These are phyloP conservation scores for Parmales sp. DNA, from an alignment of 108 stramenopile species.

Conservation along the genomic window DNA sequence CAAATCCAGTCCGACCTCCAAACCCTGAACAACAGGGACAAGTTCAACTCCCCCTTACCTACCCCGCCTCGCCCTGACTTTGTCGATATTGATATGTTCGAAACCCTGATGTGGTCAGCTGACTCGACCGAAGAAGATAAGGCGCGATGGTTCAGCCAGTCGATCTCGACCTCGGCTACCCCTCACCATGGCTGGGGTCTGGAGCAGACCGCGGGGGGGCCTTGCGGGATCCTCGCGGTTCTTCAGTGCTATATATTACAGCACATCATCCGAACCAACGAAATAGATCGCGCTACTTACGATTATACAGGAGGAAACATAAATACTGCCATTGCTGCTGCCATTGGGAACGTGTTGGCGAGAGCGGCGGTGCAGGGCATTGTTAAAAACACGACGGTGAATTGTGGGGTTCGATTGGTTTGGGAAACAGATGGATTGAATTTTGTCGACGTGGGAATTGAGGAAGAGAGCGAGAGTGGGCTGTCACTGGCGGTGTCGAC, in stretches of 20 bases:
- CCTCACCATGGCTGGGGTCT: slow-evolving; percentile 48
- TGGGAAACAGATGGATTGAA: background rate
- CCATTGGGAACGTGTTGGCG: background rate
- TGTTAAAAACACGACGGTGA: background rate
- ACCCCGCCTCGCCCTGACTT: background rate
- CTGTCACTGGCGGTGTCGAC: too few relatives aligned
- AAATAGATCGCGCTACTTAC: background rate
- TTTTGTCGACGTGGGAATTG: too few relatives aligned
- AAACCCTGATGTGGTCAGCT: background rate
- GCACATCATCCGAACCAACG: background rate
- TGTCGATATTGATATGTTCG: background rate
- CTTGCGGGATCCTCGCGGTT: slow-evolving; percentile 74
- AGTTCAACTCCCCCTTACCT: background rate
- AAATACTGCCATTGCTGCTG: background rate
- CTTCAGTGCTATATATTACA: slow-evolving; percentile 66
- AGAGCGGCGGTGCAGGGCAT: background rate
- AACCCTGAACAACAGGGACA: too few relatives aligned
- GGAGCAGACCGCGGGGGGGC: slow-evolving; percentile 71
- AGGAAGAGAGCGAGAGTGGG: too few relatives aligned
- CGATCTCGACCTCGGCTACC: background rate
- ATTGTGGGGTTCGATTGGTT: background rate
- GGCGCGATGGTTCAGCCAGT: background rate
- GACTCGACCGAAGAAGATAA: background rate
- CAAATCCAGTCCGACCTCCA: too few relatives aligned
- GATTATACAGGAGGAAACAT: background rate